Base-by-base conservation (phyloP, 2,329 filamentous ascomycete species). In the Fusarium sp. region DNA sequence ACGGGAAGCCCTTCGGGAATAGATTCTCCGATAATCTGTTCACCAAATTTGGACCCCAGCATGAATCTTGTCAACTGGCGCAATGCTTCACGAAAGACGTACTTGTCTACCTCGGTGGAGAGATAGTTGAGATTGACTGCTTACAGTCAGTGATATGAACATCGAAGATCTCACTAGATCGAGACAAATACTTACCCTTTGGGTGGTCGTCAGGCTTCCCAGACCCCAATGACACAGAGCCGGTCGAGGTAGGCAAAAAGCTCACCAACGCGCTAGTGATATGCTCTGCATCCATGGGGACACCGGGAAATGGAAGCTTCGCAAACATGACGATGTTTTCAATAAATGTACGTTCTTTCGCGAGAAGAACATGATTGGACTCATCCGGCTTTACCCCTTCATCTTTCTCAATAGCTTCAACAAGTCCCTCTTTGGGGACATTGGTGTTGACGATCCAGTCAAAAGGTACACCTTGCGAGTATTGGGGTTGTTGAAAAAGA, bases 391-490 rank as follows among this genome's bases (percentile, higher is more conserved):
- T 61, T 49, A 74, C 47, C 5, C 79, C 81, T 36, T 82, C 80
- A 25, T 83, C 81, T 44, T 76, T 76, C 33, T 76, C 64, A 11
- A 82, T 80, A 5, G 80, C 81, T 18, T 68, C 64, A 9, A 64
- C 67, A 5, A 83, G 77, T 0, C 77, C 77, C 0, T 80, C 71
- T 18, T 73, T 75, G 13, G 73, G 64, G 5, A 82, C 71, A 25
- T 71, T 71, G 0, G 73, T 76, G 3, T 75, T 78, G 12, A 80
- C 79, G 17, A 82, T 74, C 72, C 82, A 85, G 70, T 85, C 82
- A 47, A 76, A 59, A 0, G 82, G 82, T 7, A 76, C 68, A 2
- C 82, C 83, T 45, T 80, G 65, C 2, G 71, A 58, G 65, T 83
- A 84, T 25, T 83, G 80, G 0, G 81, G 79, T 53, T 80, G 70